phyloP scores from a whole-genome alignment of 164 flowering plant species.

The Liriodendron chinense region DNA sequence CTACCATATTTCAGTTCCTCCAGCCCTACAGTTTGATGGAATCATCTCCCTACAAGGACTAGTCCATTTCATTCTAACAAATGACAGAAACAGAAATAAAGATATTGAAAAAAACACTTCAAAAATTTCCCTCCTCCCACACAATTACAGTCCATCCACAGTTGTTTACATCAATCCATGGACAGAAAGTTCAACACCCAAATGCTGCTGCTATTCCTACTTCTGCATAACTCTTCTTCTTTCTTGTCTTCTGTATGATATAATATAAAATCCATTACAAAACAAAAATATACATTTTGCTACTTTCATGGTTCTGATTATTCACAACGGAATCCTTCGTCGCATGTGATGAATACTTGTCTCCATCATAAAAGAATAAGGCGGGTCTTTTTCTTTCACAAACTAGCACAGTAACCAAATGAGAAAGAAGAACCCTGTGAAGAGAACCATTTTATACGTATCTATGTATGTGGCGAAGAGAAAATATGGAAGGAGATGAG shows the following conservation, averaged over 20 bases:
- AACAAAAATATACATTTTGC: slow-evolving; percentile 3
- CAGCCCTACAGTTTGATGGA: no score
- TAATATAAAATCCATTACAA: neutral
- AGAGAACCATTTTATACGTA: neutral
- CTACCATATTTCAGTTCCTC: no score
- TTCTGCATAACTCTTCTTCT: slow-evolving; percentile 2
- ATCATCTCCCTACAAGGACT: neutral
- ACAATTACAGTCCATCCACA: slow-evolving; percentile 10
- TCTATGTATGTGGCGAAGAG: neutral
- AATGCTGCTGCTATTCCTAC: neutral
- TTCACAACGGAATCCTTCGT: slow-evolving; percentile 15
- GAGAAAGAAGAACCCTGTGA: slow-evolving; percentile 2
- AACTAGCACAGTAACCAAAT: slow-evolving; percentile 12
- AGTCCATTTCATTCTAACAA: neutral
- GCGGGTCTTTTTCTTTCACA: neutral
- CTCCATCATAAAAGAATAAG: slow-evolving; percentile 12
- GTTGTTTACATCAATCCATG: slow-evolving; percentile 2
- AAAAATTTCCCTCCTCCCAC: neutral
- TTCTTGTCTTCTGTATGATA: slow-evolving; percentile 10
- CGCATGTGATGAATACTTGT: slow-evolving; percentile 2
- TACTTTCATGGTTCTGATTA: slow-evolving; percentile 8
- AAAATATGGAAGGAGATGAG: slow-evolving; percentile 4
- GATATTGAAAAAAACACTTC: neutral
- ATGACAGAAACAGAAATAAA: neutral
- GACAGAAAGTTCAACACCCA: slow-evolving; percentile 4